Percentiles rank a stretch among this genome's conserved stretches.
These are phyloP conservation scores for Epichloe scottii DNA, from an alignment of 2,329 filamentous ascomycete species.

Conservation along the genomic window DNA sequence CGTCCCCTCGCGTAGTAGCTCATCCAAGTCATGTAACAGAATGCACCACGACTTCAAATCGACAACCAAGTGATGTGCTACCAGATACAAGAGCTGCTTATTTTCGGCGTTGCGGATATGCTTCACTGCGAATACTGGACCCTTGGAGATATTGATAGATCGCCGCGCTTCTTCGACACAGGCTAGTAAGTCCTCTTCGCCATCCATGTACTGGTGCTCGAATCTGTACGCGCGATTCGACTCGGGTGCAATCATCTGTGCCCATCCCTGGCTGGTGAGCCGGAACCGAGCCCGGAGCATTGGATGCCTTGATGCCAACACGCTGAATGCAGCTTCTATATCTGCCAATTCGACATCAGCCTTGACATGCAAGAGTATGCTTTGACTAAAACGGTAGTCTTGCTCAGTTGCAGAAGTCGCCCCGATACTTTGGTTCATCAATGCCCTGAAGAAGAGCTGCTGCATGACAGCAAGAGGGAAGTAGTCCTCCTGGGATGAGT, in stretches of 20 bases:
- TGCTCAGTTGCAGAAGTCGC: conserved; percentile 18
- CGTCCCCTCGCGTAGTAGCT: conserved; percentile 31
- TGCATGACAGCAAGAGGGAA: conserved; percentile 43
- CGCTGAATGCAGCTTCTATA: conserved; percentile 34
- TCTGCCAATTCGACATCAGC: conserved; percentile 28
- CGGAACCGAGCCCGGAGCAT: conserved; percentile 39
- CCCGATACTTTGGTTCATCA: conserved; percentile 25
- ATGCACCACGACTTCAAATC: conserved; percentile 39
- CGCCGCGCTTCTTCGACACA: conserved; percentile 29
- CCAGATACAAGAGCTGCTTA: conserved; percentile 34
- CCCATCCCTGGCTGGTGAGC: conserved; percentile 28
- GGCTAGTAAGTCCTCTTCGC: conserved; percentile 27
- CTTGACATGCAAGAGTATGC: conserved; percentile 33
- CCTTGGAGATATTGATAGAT: conserved; percentile 34
- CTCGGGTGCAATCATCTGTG: conserved; percentile 30
- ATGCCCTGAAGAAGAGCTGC: conserved; percentile 37
- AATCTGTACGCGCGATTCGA: conserved; percentile 31
- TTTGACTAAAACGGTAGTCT: conserved; percentile 37
- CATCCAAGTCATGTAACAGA: conserved; percentile 36
- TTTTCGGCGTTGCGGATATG: conserved; percentile 33
- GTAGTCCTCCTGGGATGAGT: conserved; percentile 18
- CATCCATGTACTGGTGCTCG: conserved; percentile 26
- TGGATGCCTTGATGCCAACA: conserved; percentile 35
- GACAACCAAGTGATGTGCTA: conserved; percentile 39
- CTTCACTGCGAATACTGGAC: conserved; percentile 37